A percentile compares a stretch with the other conserved stretches of the same genome.
phyloP scores from a whole-genome alignment of 768 basidiomycete species.

The Phlebiopsis flavidoalba region DNA sequence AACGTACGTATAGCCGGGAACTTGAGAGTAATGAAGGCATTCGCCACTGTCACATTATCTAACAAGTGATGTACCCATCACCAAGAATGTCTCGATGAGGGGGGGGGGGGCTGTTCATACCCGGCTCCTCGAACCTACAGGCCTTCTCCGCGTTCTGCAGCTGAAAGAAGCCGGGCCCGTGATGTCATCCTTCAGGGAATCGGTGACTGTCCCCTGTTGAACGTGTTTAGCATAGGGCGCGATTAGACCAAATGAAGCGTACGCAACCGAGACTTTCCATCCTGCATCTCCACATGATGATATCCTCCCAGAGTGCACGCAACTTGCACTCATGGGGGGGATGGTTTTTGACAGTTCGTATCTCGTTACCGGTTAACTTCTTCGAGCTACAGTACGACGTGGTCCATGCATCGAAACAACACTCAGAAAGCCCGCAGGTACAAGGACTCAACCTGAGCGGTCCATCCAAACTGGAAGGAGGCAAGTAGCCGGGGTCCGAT shows the following conservation, averaged over 20 bases:
- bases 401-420: slow-evolving; percentile 44
- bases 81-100: slow-evolving; percentile 91
- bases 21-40: slow-evolving; percentile 89
- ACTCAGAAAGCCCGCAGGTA: slow-evolving; percentile 84
- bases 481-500: slow-evolving; percentile 54
- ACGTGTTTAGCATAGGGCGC: neutral
- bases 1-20: slow-evolving; percentile 82
- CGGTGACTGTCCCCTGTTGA: slow-evolving; percentile 80
- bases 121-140: slow-evolving; percentile 94
- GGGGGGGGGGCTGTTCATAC: slow-evolving; percentile 95
- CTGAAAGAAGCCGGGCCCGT: slow-evolving; percentile 86
- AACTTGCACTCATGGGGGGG: slow-evolving; percentile 84
- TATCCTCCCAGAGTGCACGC: slow-evolving; percentile 90
- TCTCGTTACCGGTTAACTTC: slow-evolving; percentile 67
- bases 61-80: slow-evolving; percentile 86
- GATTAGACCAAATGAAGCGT: neutral
- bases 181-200: slow-evolving; percentile 87
- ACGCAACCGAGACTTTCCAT: slow-evolving; percentile 87
- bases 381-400: slow-evolving; percentile 52
- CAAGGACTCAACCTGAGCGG: slow-evolving; percentile 89
- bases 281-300: slow-evolving; percentile 96
- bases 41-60: slow-evolving; percentile 84
- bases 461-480: slow-evolving; percentile 99
- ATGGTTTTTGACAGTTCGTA: slow-evolving; percentile 85
- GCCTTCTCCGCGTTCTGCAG: slow-evolving; percentile 62